phyloP scores from a whole-genome alignment of 192 early-diverging fungal genomes.

The Chytriomyces confervae region DNA sequence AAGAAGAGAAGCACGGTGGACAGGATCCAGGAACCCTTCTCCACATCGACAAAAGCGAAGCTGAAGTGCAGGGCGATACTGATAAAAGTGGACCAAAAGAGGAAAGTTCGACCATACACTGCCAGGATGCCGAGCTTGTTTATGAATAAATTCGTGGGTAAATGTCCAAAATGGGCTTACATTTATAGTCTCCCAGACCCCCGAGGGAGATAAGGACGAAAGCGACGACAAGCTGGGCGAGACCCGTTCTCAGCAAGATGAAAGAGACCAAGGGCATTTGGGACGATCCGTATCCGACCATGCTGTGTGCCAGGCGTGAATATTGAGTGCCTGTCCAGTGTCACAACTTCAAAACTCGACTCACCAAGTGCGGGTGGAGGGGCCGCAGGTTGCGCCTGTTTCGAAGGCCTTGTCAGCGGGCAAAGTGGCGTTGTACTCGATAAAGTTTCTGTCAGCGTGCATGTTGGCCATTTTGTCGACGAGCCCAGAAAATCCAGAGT shows the following conservation, averaged over 20 bases:
- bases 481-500: conserved; percentile 8
- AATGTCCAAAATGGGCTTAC: no score
- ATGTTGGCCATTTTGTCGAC: conserved; percentile 15
- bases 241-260: conserved; percentile 4
- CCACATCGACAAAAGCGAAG: conserved; percentile 12
- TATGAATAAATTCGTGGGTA: no score
- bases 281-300: conserved; percentile 17
- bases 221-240: conserved; percentile 18
- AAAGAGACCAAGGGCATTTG: conserved; percentile 19
- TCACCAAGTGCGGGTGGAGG: conserved; percentile 9
- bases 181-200: conserved; percentile 19
- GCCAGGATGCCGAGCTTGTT: not conserved
- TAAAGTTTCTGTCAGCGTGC: conserved; percentile 11
- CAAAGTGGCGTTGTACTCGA: conserved; percentile 21
- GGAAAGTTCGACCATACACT: conserved; percentile 17
- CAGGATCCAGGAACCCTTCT: not conserved
- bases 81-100: conserved; percentile 10
- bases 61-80: conserved; percentile 14
- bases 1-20: conserved; percentile 7
- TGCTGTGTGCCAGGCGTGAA: not conserved
- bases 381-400: not conserved
- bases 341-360: not conserved
- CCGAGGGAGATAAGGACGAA: conserved; percentile 24
- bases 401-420: not conserved
- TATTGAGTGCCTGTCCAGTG: not conserved